phyloP scores from a whole-genome alignment of 257 asterid genomes.

The Linaria vulgaris region DNA sequence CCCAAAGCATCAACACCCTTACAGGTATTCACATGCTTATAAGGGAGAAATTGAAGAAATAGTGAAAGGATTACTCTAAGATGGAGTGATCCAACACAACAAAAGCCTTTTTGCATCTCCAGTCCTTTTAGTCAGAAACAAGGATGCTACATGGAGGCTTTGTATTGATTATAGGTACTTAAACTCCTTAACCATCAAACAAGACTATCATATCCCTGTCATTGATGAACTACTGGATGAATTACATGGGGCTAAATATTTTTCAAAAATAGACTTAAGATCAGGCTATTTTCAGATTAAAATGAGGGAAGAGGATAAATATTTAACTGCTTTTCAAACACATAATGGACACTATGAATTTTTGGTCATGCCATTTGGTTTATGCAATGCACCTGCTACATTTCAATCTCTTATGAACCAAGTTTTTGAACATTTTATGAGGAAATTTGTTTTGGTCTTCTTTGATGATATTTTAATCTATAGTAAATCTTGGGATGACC shows the following conservation, averaged over 20 bases:
- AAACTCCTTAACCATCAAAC: slow-evolving; percentile 4
- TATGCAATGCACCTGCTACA: not conserved
- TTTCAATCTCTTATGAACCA: not conserved
- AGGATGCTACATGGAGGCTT: not conserved
- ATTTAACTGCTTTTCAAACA: no score
- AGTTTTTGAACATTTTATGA: no score
- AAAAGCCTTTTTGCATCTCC: slow-evolving; percentile 1
- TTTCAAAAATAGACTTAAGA: no score
- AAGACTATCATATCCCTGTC: no score
- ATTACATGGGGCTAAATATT: no score
- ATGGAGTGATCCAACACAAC: not conserved
- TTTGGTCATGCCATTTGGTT: no score
- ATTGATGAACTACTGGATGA: no score
- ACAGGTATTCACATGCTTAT: not conserved
- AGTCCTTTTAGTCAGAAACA: not conserved
- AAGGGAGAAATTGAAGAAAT: not conserved
- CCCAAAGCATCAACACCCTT: not conserved
- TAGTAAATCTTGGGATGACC: not conserved
- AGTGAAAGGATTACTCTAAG: not conserved
- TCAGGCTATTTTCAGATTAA: no score
- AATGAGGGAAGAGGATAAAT: no score
- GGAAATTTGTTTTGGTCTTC: not conserved
- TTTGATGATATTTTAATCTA: slow-evolving; percentile 25
- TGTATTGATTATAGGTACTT: not conserved
- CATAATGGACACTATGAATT: no score